A percentile compares a stretch with the other conserved stretches of the same genome.
Evolutionary conservation across 2,329 filamentous ascomycete genomes (phyloP).

Genomic region (Sclerotinia trifoliorum): DNA sequence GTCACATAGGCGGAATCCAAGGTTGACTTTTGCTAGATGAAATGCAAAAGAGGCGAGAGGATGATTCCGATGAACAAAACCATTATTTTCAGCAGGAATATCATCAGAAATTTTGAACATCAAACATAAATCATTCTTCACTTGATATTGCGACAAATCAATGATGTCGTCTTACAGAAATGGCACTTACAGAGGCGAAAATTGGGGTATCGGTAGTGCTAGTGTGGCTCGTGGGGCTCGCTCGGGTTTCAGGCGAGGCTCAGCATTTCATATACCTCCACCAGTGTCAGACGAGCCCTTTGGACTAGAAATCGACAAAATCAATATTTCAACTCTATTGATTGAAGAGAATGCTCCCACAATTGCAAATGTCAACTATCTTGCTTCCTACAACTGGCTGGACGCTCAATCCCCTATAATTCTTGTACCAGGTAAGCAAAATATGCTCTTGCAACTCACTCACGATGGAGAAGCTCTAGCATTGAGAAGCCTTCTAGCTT

Average conservation of each 20-base stretch:
- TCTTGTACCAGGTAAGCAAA: constrained; percentile 45
- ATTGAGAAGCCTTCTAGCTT: too few species aligned
- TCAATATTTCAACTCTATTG: constrained; percentile 27
- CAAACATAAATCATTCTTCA: neutral
- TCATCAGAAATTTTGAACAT: neutral
- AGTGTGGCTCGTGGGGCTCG: neutral
- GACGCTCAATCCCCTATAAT: constrained; percentile 42
- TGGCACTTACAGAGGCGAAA: neutral
- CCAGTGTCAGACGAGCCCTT: constrained; percentile 22
- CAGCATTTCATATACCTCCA: neutral
- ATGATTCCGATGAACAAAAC: too few species aligned
- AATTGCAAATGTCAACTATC: constrained; percentile 45
- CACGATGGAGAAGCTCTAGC: neutral
- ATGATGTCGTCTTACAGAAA: neutral
- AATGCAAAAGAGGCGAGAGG: too few species aligned
- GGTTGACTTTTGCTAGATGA: neutral
- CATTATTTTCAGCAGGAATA: too few species aligned
- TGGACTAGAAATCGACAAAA: constrained; percentile 27
- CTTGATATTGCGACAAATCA: neutral
- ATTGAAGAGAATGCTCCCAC: constrained; percentile 32
- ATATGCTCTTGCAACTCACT: neutral
- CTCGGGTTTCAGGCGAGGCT: constrained; percentile 1
- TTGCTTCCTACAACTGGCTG: constrained; percentile 55
- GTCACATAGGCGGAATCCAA: neutral
- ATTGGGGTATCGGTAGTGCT: neutral